phyloP scores from a whole-genome alignment of 163 green algal species.

The Scenedesmus sp. region DNA sequence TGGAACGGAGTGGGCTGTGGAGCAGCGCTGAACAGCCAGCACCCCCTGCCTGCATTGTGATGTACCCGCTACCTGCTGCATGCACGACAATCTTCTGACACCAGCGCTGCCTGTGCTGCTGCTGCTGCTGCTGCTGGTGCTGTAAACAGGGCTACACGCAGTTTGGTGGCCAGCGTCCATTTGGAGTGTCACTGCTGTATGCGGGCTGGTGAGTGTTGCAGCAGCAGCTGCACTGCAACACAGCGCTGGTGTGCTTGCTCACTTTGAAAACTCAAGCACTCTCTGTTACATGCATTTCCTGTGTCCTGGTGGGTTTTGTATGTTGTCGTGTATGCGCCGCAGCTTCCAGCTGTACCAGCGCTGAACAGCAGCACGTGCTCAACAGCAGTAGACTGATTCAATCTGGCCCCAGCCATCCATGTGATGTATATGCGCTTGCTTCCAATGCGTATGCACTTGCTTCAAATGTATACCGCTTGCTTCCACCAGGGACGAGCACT shows the following conservation, averaged over 20 bases:
- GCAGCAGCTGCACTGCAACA: not conserved
- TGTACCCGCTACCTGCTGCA: not conserved
- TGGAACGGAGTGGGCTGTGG: too few relatives aligned
- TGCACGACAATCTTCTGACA: too few relatives aligned
- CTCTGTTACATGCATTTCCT: not conserved
- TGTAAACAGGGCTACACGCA: slow-evolving; percentile 93
- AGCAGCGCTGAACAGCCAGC: not conserved
- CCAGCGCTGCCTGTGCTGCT: not conserved
- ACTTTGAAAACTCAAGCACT: too few relatives aligned
- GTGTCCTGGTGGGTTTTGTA: too few relatives aligned
- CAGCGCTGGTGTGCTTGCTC: not conserved
- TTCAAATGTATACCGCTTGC: not conserved
- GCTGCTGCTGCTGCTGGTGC: not conserved
- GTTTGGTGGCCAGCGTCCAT: slow-evolving; percentile 97
- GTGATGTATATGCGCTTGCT: too few relatives aligned
- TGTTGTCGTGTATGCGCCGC: too few relatives aligned
- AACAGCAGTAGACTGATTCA: too few relatives aligned
- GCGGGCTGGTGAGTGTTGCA: slow-evolving; percentile 84
- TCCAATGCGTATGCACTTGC: too few relatives aligned
- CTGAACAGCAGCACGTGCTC: too few relatives aligned
- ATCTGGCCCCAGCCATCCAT: too few relatives aligned
- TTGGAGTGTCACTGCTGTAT: slow-evolving; percentile 98
- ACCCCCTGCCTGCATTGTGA: not conserved
- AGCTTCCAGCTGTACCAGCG: too few relatives aligned
- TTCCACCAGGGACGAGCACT: slow-evolving; percentile 86